Percentiles rank a stretch among this genome's conserved stretches.
Evolutionary conservation across 2,329 filamentous ascomycete species (phyloP).

Genomic region (Nannizziopsis barbatae): DNA sequence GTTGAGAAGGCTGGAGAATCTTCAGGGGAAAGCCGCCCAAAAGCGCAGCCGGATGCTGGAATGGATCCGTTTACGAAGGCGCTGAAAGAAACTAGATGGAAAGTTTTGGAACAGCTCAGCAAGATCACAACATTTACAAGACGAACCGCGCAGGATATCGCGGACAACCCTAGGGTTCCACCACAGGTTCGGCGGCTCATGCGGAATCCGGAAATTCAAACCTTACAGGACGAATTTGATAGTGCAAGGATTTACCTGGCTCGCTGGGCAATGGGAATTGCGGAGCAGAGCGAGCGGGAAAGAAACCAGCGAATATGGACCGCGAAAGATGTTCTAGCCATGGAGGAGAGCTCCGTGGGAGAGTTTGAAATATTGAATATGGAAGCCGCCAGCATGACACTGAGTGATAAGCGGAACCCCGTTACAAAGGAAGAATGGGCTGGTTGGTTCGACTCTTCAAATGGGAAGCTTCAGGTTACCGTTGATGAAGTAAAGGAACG

Average conservation of each 20-base stretch:
- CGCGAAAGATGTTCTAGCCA: slow-evolving; percentile 78
- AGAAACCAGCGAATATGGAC: slow-evolving; percentile 82
- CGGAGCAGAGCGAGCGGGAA: slow-evolving; percentile 88
- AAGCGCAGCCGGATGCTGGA: slow-evolving; percentile 48
- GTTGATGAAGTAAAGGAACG: slow-evolving; percentile 90
- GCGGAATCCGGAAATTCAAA: slow-evolving; percentile 88
- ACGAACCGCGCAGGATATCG: slow-evolving; percentile 79
- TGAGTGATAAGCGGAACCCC: slow-evolving; percentile 64
- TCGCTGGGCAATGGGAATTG: slow-evolving; percentile 96
- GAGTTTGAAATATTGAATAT: slow-evolving; percentile 89
- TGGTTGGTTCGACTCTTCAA: slow-evolving; percentile 68
- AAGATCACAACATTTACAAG: slow-evolving; percentile 94
- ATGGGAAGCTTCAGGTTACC: slow-evolving; percentile 66
- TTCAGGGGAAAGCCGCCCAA: slow-evolving; percentile 15
- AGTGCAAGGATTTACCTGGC: slow-evolving; percentile 89
- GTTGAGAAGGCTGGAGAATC: slow-evolving; percentile 28
- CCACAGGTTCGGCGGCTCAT: slow-evolving; percentile 77
- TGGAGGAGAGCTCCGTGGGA: slow-evolving; percentile 88
- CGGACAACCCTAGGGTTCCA: slow-evolving; percentile 82
- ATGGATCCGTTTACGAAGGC: slow-evolving; percentile 94
- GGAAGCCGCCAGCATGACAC: slow-evolving; percentile 58
- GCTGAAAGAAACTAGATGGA: slow-evolving; percentile 92
- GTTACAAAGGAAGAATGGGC: slow-evolving; percentile 82
- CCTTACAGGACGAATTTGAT: slow-evolving; percentile 91
- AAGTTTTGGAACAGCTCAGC: slow-evolving; percentile 88